Evolutionary conservation across 805 yeast genomes (phyloP).

Genomic region (Monosporozyma aerobia): DNA sequence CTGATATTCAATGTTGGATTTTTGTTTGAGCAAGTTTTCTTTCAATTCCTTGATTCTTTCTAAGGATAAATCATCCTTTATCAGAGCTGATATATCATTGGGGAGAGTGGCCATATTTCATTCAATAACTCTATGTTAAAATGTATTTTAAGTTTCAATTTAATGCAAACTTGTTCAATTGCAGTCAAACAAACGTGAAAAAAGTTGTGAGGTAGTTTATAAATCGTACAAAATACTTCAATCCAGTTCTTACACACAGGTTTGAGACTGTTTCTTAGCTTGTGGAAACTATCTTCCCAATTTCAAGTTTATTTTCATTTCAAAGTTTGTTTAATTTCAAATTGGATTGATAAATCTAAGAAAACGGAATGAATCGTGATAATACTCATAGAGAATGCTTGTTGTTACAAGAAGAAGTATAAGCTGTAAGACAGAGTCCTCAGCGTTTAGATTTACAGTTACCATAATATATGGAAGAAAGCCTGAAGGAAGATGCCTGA

Average conservation of each 20-base stretch:
- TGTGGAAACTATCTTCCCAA: neutral
- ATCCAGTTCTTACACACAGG: neutral
- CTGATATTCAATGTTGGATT: slow-evolving; percentile 65
- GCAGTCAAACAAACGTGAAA: neutral
- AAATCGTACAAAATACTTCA: neutral
- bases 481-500: neutral
- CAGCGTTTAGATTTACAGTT: neutral
- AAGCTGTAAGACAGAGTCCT: neutral
- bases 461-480: neutral
- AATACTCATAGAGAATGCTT: too few species aligned
- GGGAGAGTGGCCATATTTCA: neutral
- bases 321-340: neutral
- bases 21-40: slow-evolving; percentile 56
- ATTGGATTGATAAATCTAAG: neutral
- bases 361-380: neutral
- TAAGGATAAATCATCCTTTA: slow-evolving; percentile 41
- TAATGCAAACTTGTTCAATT: neutral
- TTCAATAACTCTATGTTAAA: neutral
- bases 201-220: too few species aligned
- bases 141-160: neutral
- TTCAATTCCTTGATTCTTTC: slow-evolving; percentile 43
- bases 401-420: neutral
- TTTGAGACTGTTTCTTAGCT: neutral
- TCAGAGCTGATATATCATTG: slow-evolving; percentile 21
- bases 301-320: neutral